phyloP scores from a whole-genome alignment of 257 asterid genomes.

The Verbena officinalis region DNA sequence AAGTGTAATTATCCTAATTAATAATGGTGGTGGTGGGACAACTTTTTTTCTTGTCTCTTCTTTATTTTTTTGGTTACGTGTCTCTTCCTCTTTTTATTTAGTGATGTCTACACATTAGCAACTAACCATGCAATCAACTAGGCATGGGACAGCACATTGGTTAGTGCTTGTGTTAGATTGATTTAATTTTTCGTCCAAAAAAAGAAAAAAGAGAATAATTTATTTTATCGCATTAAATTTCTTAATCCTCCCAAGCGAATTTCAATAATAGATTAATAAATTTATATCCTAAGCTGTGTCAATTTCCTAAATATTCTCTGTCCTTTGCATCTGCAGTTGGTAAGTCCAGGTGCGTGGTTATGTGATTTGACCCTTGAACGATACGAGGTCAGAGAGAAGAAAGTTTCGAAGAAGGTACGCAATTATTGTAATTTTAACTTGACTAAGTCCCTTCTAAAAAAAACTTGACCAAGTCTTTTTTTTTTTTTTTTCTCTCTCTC shows the following conservation, averaged over 20 bases:
- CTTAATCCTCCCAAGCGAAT: no score
- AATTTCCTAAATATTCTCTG: not conserved
- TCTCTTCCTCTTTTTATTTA: constrained; percentile 20
- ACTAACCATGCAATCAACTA: not conserved
- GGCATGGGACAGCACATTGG: constrained; percentile 11
- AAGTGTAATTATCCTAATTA: no score
- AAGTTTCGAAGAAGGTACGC: constrained; percentile 58
- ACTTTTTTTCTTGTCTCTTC: not conserved
- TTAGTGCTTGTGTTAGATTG: no score
- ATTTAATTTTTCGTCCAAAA: no score
- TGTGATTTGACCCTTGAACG: constrained; percentile 66
- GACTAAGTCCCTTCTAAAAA: no score
- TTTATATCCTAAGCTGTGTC: not conserved
- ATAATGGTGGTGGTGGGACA: constrained; percentile 33
- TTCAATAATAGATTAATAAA: not conserved
- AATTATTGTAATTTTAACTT: not conserved
- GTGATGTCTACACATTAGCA: constrained; percentile 2
- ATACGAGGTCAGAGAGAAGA: constrained; percentile 67
- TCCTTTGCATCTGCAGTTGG: constrained; percentile 44
- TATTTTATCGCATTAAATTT: no score
- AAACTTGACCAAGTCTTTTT: no score
- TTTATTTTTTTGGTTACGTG: not conserved
- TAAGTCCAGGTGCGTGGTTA: constrained; percentile 66
- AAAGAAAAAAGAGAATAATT: no score
- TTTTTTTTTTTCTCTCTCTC: not conserved